Percentiles rank a stretch among this genome's conserved stretches.
Evolutionary conservation across 805 yeast genomes (phyloP).

Genomic region (Clavispora fructus): DNA sequence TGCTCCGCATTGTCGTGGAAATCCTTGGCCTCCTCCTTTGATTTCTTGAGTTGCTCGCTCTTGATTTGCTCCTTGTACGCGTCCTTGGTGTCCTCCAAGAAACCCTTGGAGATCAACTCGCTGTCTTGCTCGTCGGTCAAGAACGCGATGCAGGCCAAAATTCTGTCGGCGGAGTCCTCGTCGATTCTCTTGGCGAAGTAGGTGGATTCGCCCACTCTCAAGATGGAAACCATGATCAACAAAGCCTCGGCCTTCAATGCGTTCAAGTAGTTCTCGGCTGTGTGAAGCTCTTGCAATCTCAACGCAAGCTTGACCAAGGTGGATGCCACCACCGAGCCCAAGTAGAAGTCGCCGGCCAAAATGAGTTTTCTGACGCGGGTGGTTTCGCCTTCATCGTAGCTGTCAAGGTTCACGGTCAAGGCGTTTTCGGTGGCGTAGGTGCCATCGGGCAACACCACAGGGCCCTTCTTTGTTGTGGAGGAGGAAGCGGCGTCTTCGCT

Average conservation of each 20-base stretch:
- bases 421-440: constrained; percentile 96
- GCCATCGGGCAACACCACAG: constrained; percentile 95
- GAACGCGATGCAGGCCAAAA: constrained; percentile 78
- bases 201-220: constrained; percentile 78
- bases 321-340: constrained; percentile 82
- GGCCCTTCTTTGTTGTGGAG: constrained; percentile 42
- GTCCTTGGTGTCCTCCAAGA: constrained; percentile 79
- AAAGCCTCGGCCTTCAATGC: constrained; percentile 93
- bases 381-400: constrained; percentile 35
- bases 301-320: constrained; percentile 84
- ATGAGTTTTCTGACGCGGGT: constrained; percentile 81
- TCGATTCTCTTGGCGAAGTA: constrained; percentile 73
- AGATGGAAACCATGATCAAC: constrained; percentile 83
- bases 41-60: constrained; percentile 53
- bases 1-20: constrained; percentile 62
- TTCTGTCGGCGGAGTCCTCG: constrained; percentile 95
- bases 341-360: constrained; percentile 82
- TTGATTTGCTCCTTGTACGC: constrained; percentile 75
- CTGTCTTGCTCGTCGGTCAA: constrained; percentile 60
- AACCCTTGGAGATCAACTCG: constrained; percentile 56
- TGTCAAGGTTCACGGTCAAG: constrained; percentile 42
- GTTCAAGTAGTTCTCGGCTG: constrained; percentile 56
- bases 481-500: constrained; percentile 19
- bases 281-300: constrained; percentile 57
- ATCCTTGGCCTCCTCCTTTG: constrained; percentile 50